phyloP scores from a whole-genome alignment of 2,329 filamentous ascomycete species.

The Drechslera avenae region DNA sequence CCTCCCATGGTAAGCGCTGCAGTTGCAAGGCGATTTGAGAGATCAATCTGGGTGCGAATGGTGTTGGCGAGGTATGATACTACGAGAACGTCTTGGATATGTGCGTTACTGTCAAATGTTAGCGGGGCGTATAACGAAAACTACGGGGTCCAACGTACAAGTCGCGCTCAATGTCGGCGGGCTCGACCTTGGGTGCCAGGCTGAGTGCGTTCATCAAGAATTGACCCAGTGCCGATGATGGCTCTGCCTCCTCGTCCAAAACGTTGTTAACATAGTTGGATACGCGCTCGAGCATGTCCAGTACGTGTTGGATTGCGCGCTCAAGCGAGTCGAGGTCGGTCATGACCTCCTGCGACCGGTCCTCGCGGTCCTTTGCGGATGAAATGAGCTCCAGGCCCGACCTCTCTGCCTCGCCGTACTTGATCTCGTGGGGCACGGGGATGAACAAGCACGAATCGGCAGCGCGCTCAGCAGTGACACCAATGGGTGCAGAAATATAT shows the following conservation, averaged over 20 bases:
- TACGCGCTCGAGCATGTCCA: constrained; percentile 88
- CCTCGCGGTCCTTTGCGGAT: constrained; percentile 77
- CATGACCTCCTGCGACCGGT: constrained; percentile 72
- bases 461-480: constrained; percentile 91
- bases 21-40: constrained; percentile 89
- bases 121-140: constrained; percentile 24
- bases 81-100: constrained; percentile 98
- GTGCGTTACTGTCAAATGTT: constrained; percentile 75
- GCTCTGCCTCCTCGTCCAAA: constrained; percentile 88
- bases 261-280: constrained; percentile 92
- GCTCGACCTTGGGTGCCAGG: constrained; percentile 91
- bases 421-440: constrained; percentile 92
- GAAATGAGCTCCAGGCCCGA: constrained; percentile 82
- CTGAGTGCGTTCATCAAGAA: constrained; percentile 93
- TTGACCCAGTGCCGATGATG: constrained; percentile 90
- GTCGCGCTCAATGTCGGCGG: constrained; percentile 88
- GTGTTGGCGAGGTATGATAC: constrained; percentile 98
- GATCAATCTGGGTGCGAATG: constrained; percentile 97
- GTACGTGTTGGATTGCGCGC: constrained; percentile 81
- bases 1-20: constrained; percentile 57
- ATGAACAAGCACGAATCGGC: constrained; percentile 97
- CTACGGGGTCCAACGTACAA: constrained; percentile 64
- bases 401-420: constrained; percentile 80
- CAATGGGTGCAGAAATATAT: constrained; percentile 94
- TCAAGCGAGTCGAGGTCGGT: constrained; percentile 91